Percentiles rank a stretch among this genome's conserved stretches.
These are phyloP conservation scores for Fusarium transvaalense DNA, from an alignment of 2,329 filamentous ascomycete genomes.

Conservation along the genomic window DNA sequence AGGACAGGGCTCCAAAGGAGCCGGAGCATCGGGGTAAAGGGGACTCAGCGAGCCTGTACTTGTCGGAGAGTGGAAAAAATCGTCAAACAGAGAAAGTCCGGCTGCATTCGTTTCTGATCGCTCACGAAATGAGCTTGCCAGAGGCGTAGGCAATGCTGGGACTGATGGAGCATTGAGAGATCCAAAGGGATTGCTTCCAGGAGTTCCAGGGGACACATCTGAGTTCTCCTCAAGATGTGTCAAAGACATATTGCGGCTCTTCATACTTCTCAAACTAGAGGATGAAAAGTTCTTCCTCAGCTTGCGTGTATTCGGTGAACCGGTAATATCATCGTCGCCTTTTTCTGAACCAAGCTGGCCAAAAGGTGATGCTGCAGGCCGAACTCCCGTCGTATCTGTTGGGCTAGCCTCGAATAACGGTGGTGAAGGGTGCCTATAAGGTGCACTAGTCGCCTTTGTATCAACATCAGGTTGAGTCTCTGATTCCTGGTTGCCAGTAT, in stretches of 20 bases:
- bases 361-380: conserved; percentile 50
- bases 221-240: conserved; percentile 71
- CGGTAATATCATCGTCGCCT: conserved; percentile 57
- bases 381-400: conserved; percentile 44
- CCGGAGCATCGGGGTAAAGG: conserved; percentile 73
- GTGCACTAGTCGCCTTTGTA: conserved; percentile 17
- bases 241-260: conserved; percentile 78
- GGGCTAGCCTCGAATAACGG: conserved; percentile 47
- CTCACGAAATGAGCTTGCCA: conserved; percentile 71
- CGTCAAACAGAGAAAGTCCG: conserved; percentile 85
- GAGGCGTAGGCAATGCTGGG: conserved; percentile 76
- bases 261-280: conserved; percentile 77
- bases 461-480: conserved; percentile 15
- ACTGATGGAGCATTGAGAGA: conserved; percentile 63
- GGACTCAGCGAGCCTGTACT: conserved; percentile 75
- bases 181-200: conserved; percentile 76
- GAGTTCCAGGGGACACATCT: conserved; percentile 79
- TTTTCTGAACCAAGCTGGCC: conserved; percentile 52
- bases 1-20: conserved; percentile 90
- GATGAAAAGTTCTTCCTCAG: conserved; percentile 77
- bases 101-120: conserved; percentile 68
- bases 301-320: conserved; percentile 65
- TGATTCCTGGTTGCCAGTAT: conserved; percentile 20
- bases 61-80: conserved; percentile 77
- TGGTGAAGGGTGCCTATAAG: conserved; percentile 45